These are phyloP conservation scores for Sporisorium sorghi DNA, from an alignment of 1,284 basidiomycete genomes.

Conservation along the genomic window DNA sequence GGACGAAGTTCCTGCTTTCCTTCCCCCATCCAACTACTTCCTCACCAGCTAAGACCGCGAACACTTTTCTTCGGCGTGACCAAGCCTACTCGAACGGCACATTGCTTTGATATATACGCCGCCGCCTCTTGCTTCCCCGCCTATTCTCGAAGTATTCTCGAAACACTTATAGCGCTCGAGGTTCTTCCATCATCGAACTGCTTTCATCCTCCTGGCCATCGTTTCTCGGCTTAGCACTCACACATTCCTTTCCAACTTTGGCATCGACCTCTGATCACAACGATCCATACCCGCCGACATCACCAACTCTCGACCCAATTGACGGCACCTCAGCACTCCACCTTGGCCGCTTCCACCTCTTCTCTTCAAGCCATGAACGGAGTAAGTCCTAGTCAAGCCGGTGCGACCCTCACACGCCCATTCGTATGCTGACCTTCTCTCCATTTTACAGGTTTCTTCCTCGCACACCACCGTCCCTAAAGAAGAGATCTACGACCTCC, in stretches of 20 bases:
- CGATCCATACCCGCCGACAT: neutral
- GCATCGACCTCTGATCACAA: neutral
- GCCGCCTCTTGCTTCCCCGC: neutral
- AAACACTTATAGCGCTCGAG: too few relatives aligned
- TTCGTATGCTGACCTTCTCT: neutral
- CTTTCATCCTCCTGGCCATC: neutral
- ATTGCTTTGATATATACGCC: constrained; percentile 17
- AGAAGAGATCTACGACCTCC: constrained; percentile 58
- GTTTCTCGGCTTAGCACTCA: neutral
- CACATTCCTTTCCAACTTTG: neutral
- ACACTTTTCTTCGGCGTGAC: neutral
- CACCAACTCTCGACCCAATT: neutral
- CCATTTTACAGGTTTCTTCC: constrained; percentile 19
- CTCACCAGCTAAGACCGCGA: neutral
- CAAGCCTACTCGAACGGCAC: constrained; percentile 2
- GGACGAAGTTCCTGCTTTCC: too few relatives aligned
- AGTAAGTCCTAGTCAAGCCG: constrained; percentile 14
- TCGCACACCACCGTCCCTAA: constrained; percentile 26
- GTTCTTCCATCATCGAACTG: constrained; percentile 9
- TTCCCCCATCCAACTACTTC: neutral
- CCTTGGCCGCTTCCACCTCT: constrained; percentile 30
- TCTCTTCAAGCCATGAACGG: constrained; percentile 40
- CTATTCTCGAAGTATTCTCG: too few relatives aligned
- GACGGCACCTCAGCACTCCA: constrained; percentile 13
- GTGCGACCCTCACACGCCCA: neutral